phyloP scores from a whole-genome alignment of 1,139 yeast species.

The Yamadazyma membranifaciens region DNA sequence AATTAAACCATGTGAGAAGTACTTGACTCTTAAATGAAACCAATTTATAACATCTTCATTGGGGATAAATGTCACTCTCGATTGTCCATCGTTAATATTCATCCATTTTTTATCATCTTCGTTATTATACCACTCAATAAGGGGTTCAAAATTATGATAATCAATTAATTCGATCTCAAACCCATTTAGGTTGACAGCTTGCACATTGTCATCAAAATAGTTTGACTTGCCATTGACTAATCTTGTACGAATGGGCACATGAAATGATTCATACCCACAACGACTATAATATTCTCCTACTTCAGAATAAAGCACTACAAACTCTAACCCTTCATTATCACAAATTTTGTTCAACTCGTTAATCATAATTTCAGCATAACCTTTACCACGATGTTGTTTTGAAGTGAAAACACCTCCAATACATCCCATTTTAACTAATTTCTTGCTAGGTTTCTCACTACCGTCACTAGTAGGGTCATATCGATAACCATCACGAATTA shows the following conservation, averaged over 20 bases:
- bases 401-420: constrained; percentile 69
- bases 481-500: constrained; percentile 31
- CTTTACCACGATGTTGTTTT: constrained; percentile 56
- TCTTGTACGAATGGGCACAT: constrained; percentile 29
- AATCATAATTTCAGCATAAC: constrained; percentile 63
- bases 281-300: constrained; percentile 64
- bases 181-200: not conserved
- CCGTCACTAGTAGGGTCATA: constrained; percentile 14
- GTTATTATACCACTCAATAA: constrained; percentile 22
- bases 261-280: constrained; percentile 56
- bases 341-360: constrained; percentile 36
- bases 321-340: constrained; percentile 20
- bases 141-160: constrained; percentile 31
- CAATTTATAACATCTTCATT: constrained; percentile 30
- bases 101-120: constrained; percentile 18
- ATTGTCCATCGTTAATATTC: constrained; percentile 3
- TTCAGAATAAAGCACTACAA: constrained; percentile 64
- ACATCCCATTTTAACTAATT: constrained; percentile 43
- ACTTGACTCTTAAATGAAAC: constrained; percentile 46
- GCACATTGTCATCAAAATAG: not conserved
- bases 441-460: constrained; percentile 19
- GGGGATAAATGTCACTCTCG: constrained; percentile 3
- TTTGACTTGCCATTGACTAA: not conserved
- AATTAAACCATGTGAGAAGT: constrained; percentile 28
- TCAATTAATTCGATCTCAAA: constrained; percentile 19